Evolutionary conservation across 2,329 filamentous ascomycete genomes (phyloP), one percentile per base, ranked within the genome.

Genomic region (Cladorrhinum sp.): DNA sequence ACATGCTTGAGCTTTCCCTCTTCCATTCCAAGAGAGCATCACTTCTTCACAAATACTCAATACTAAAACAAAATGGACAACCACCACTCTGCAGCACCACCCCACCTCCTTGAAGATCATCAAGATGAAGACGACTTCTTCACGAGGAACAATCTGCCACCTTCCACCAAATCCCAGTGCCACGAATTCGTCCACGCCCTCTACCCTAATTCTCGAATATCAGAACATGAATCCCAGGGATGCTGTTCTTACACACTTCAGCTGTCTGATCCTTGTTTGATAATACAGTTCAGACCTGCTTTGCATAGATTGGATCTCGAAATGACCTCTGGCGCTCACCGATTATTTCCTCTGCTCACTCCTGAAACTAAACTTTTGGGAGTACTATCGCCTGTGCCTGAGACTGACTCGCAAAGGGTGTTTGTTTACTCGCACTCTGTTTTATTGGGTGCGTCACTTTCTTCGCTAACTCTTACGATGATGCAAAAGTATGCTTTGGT

Each of bases 201-300:
- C n/a, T n/a, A n/a, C n/a, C n/a, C n/a, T n/a, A n/a, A n/a, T n/a
- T n/a, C n/a, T n/a, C n/a, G n/a, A n/a, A 52, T 32, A 24, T 4
- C 20, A 24, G 50, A 52, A 27, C 50, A 24, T 1, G 12, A 9
- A 10, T 27, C 72, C 4, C 81, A 83, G 64, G 81, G 81, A 18
- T 81, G 79, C 62, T 84, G 81, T 64, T 83, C 81, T 1, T 78
- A 82, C 64, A 83, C 81, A 0, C 62, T 83, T 6, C 69, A 73
- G 23, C 69, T 79, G 16, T 29, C 50, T 12, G 74, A 74, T 9
- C 62, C 70, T 3, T 66, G 73, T n/a, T 66, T 62, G 12, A 68
- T 81, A 51, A 64, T 83, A 3, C 81, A 84, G 67, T 82, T 84
- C 62, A 77, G 81, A 2, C 79, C 80, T 6, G 50, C 64, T 1